Evolutionary conservation across 2,329 filamentous ascomycete genomes (phyloP).

Genomic region (Aspergillus cejpii): DNA sequence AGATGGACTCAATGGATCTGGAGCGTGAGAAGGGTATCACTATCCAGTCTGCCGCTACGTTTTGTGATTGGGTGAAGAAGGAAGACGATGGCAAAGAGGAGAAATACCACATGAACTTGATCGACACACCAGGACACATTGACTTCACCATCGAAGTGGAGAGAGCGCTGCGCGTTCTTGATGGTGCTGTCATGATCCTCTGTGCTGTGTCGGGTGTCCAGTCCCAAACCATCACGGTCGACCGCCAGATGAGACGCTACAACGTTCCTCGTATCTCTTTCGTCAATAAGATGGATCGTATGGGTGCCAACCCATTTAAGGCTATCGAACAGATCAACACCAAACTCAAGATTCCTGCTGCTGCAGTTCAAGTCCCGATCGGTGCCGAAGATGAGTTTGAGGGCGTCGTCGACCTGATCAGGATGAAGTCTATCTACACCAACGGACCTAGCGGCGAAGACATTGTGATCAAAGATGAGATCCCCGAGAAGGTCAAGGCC

Average conservation of each 20-base stretch:
- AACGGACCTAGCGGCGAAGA: constrained; percentile 75
- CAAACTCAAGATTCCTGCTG: constrained; percentile 88
- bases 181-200: constrained; percentile 96
- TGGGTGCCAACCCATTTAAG: constrained; percentile 97
- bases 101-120: constrained; percentile 95
- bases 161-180: constrained; percentile 84
- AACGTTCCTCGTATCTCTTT: constrained; percentile 93
- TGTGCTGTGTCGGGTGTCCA: constrained; percentile 97
- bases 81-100: constrained; percentile 70
- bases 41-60: constrained; percentile 96
- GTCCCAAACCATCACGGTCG: constrained; percentile 95
- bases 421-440: constrained; percentile 90
- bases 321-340: constrained; percentile 95
- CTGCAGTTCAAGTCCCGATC: constrained; percentile 90
- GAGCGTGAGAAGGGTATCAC: constrained; percentile 98
- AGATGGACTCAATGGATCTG: constrained; percentile 99
- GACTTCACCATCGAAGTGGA: constrained; percentile 99
- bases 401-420: constrained; percentile 85
- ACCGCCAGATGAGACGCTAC: constrained; percentile 97
- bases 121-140: constrained; percentile 96
- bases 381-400: constrained; percentile 85
- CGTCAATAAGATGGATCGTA: constrained; percentile 99
- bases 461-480: constrained; percentile 67
- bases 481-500: constrained; percentile 71
- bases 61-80: constrained; percentile 92